These are phyloP conservation scores for Agaricales sp. DNA, from an alignment of 1,284 basidiomycete genomes.

Conservation along the genomic window DNA sequence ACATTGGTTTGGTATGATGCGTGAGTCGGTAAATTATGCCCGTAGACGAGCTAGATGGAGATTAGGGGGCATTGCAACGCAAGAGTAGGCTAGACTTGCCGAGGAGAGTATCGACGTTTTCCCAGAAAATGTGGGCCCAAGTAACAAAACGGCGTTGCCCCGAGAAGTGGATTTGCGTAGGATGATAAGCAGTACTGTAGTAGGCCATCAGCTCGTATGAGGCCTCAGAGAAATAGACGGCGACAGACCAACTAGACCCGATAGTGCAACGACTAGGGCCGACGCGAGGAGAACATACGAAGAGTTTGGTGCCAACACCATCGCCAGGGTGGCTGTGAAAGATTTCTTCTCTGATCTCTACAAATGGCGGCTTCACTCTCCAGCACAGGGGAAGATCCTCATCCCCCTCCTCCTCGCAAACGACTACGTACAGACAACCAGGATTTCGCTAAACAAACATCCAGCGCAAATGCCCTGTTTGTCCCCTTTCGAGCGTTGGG, in stretches of 20 bases:
- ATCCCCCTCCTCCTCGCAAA: constrained; percentile 31
- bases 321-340: not conserved
- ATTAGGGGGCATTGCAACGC: constrained; percentile 17
- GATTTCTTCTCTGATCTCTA: not conserved
- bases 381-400: not conserved
- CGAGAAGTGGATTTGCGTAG: constrained; percentile 32
- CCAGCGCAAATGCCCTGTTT: constrained; percentile 51
- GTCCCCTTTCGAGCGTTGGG: constrained; percentile 94
- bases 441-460: not conserved
- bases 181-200: constrained; percentile 27
- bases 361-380: not conserved
- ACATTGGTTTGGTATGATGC: constrained; percentile 66
- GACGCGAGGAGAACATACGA: constrained; percentile 6
- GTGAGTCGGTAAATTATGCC: constrained; percentile 52
- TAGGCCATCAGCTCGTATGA: constrained; percentile 7
- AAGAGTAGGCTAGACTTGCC: constrained; percentile 23
- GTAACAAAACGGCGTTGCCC: constrained; percentile 51
- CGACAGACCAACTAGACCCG: constrained; percentile 9
- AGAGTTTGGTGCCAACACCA: not conserved
- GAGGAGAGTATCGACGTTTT: constrained; percentile 61
- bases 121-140: constrained; percentile 62
- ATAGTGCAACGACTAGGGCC: constrained; percentile 9
- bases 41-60: constrained; percentile 45
- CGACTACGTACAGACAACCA: constrained; percentile 23
- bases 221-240: not conserved